phyloP scores from a whole-genome alignment of 2,329 filamentous ascomycete genomes.

The Calonectria fujianensis region DNA sequence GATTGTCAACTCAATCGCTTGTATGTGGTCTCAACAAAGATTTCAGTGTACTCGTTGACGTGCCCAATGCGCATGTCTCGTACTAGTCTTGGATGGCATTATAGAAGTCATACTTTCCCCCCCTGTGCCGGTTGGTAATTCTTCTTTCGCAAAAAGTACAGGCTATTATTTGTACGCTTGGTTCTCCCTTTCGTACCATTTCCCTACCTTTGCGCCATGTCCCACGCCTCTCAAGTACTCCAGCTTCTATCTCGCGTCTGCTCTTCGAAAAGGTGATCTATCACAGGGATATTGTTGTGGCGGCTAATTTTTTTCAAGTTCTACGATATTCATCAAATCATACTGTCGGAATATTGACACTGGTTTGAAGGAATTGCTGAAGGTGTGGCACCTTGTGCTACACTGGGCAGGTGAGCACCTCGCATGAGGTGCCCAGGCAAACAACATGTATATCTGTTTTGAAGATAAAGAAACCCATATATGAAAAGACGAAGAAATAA shows the following conservation, averaged over 20 bases:
- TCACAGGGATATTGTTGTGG: neutral
- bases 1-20: neutral
- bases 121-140: neutral
- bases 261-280: neutral
- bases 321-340: neutral
- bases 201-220: neutral
- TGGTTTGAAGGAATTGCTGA: no score
- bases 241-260: neutral
- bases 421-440: no score
- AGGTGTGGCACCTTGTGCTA: no score
- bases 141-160: neutral
- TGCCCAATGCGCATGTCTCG: neutral
- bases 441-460: no score
- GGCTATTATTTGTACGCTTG: neutral
- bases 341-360: no score
- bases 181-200: neutral
- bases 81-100: neutral
- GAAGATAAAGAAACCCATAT: no score
- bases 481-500: no score
- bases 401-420: no score
- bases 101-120: neutral
- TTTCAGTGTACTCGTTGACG: neutral
- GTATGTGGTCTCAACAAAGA: neutral
- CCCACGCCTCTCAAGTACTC: no score
- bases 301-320: neutral